phyloP scores from a whole-genome alignment of 1,284 basidiomycete species.

The Ustilago trichophora region DNA sequence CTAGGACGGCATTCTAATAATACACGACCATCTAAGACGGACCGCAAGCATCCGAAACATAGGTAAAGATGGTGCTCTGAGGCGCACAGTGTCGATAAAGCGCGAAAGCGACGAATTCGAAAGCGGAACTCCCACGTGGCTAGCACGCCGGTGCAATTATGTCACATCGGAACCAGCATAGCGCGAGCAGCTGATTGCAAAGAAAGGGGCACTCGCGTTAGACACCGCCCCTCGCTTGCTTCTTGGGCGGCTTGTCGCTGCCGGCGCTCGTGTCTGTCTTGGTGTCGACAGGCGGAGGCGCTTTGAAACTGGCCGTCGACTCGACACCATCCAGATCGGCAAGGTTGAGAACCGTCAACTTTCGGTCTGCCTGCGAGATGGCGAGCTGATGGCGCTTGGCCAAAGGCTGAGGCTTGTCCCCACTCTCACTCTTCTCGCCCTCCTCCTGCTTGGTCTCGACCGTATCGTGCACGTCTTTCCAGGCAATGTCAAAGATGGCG shows the following conservation, averaged over 20 bases:
- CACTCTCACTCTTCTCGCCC: conserved; percentile 26
- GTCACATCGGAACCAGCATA: too few relatives aligned
- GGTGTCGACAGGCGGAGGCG: conserved; percentile 14
- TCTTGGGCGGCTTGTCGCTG: conserved; percentile 37
- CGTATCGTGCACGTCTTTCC: conserved; percentile 40
- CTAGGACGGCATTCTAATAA: background rate
- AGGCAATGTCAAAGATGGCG: conserved; percentile 48
- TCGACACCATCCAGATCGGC: conserved; percentile 30
- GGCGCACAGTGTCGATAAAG: background rate
- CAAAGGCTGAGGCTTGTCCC: conserved; percentile 9
- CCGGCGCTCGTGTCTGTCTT: conserved; percentile 17
- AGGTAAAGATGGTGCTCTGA: background rate
- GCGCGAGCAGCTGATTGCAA: too few relatives aligned
- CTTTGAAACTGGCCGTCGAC: conserved; percentile 19
- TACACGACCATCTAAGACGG: background rate
- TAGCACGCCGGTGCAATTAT: too few relatives aligned
- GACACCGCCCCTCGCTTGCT: conserved; percentile 33
- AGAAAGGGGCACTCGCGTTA: too few relatives aligned
- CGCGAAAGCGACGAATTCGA: too few relatives aligned
- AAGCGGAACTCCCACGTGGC: too few relatives aligned
- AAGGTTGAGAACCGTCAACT: conserved; percentile 57
- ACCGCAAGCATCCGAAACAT: background rate
- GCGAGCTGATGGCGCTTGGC: conserved; percentile 53
- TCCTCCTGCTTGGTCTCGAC: conserved; percentile 42
- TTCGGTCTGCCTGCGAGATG: conserved; percentile 58